Evolutionary conservation across 768 basidiomycete genomes (phyloP), one percentile per base, ranked within the genome.

Genomic region (Xerocomellus chrysenteron): DNA sequence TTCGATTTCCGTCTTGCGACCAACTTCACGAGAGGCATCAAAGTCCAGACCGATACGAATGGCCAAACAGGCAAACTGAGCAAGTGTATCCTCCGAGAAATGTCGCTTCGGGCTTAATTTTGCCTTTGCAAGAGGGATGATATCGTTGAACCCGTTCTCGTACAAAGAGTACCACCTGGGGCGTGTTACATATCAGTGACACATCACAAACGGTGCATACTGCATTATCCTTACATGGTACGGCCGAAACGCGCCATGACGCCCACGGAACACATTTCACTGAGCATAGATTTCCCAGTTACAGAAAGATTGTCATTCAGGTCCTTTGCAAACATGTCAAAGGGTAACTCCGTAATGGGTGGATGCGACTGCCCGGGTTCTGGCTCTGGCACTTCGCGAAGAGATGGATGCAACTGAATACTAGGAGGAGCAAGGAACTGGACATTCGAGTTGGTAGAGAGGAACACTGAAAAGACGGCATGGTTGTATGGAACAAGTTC

Each of bases 121-220:
- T 10, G 9, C 11, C 17, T 0, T 40, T 12, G 39, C 39, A 10
- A 40, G 39, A 9, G 1, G 0, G 10, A 40, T 40, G 12, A 40
- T n/a, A 19, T 0, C 1, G 0, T 2, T 19, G 39, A 19, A 19
- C 4, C n/a, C 39, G 2, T 11, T 10, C 12, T 0, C 11, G 8
- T 19, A n/a, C 39, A 40, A 19, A 11, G 39, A 3, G n/a, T 19
- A 5, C 39, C 39, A 40, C 39, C 39, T 40, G 16, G 6, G n/a
- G 39, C 9, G 9, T 17, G n/a, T 40, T 19, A 17, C 17, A 40
- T 3, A 10, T 40, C 17, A 40, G n/a, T 0, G 8, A 40, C 17
- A 19, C 10, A 19, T 19, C 8, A 5, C n/a, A 17, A 40, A 10
- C 39, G 5, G n/a, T n/a, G n/a, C n/a, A n/a, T n/a, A n/a, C 10